Base-by-base conservation (phyloP, 2,329 filamentous ascomycete genomes). In the Penicillium sp. region DNA sequence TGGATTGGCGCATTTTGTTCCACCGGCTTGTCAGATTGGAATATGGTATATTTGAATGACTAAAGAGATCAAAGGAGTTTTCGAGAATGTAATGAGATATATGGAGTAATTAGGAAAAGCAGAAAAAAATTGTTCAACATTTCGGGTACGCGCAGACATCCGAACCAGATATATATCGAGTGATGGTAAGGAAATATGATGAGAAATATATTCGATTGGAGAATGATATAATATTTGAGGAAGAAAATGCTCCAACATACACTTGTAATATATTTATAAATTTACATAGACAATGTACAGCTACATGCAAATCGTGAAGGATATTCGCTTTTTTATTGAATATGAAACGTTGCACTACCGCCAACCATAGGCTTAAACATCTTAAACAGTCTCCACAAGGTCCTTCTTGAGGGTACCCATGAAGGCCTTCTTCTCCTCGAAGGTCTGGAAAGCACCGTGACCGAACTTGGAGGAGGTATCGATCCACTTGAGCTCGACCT, bases 401-500 rank as follows among this genome's bases (percentile, higher is more conserved):
- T 99, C 94, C 91, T 97, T 99, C 91, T 99, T 99, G 90, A 99
- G 91, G 58, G 91, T 95, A 83, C 94, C 94, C 82, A 96, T 80
- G 86, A 91, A 94, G 78, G 91, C 87, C 83, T 89, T 90, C 91
- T 99, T 99, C 89, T 99, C 94, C 76, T 90, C 89, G 68, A 88
- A 84, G 65, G 94, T 99, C 86, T 99, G 94, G 91, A 96, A 99
- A 75, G 91, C 93, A 87, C 94, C 94, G 84, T 99, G 94, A 81
- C 94, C 94, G 81, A 99, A 99, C 86, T 99, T 96, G 83, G 92
- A 97, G 62, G 92, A 97, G 73, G 94, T 99, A 76, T 99, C 94
- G 89, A 99, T 99, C 94, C 94, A 99, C 84, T 99, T 99, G 84
- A 99, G 90, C 76, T 93, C 90, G 79, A 97, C 90, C 90, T 99